phyloP scores from a whole-genome alignment of 257 asterid species.

The Solanum appendiculatum region DNA sequence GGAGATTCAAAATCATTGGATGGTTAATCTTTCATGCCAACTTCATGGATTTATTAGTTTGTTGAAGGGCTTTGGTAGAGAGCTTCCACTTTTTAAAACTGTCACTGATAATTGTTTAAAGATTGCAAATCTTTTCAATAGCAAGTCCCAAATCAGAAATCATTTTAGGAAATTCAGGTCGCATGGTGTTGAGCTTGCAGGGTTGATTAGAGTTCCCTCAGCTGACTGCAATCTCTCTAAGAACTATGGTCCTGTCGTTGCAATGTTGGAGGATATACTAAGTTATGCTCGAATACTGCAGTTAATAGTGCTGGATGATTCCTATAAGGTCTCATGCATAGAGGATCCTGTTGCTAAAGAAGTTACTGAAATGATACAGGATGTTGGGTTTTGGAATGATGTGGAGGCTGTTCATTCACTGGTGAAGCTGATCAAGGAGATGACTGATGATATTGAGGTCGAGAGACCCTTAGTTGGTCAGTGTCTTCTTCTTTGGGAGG shows the following conservation, averaged over 20 bases:
- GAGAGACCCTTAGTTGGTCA: slow-evolving; percentile 74
- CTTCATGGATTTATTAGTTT: slow-evolving; percentile 60
- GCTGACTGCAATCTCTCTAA: slow-evolving; percentile 35
- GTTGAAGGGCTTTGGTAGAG: slow-evolving; percentile 58
- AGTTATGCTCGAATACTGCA: slow-evolving; percentile 51
- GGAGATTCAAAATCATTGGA: slow-evolving; percentile 64
- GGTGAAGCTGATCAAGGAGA: slow-evolving; percentile 41
- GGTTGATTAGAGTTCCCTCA: slow-evolving; percentile 50
- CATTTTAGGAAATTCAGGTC: slow-evolving; percentile 44
- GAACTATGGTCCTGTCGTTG: slow-evolving; percentile 30
- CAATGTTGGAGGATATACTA: slow-evolving; percentile 68
- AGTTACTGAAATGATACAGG: slow-evolving; percentile 41
- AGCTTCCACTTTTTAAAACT: slow-evolving; percentile 51
- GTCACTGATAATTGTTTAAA: slow-evolving; percentile 54
- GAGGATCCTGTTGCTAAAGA: slow-evolving; percentile 46
- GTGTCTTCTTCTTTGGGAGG: slow-evolving; percentile 86
- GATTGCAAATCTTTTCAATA: slow-evolving; percentile 52
- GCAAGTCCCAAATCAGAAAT: slow-evolving; percentile 50
- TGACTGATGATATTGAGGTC: slow-evolving; percentile 63
- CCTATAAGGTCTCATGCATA: slow-evolving; percentile 38
- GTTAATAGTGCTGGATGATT: slow-evolving; percentile 49
- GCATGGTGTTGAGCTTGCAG: slow-evolving; percentile 43
- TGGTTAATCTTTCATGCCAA: slow-evolving; percentile 75
- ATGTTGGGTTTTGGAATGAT: slow-evolving; percentile 61
- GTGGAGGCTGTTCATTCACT: slow-evolving; percentile 64